Base-by-base conservation (phyloP, 2,329 filamentous ascomycete genomes). In the Xylaria sp. region DNA sequence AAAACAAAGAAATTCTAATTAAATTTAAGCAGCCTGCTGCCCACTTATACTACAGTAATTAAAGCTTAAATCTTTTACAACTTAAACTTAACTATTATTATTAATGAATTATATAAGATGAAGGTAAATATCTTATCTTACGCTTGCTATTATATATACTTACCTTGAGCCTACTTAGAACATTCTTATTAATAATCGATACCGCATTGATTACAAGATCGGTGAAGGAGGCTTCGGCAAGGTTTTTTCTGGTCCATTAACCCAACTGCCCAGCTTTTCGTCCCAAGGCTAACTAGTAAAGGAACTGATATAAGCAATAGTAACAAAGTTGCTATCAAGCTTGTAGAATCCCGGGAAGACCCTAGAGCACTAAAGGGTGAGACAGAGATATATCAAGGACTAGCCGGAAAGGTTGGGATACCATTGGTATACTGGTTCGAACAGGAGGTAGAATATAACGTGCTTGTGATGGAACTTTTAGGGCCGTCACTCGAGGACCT, bases 401-500 rank as follows among this genome's bases (percentile, higher is more conserved):
- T 71, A 16, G 57, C 69, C 13, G 59, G 69, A 9, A 44, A 55
- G n/a, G 62, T 71, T 12, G 69, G 69, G 32, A 66, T 71, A 35
- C 69, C 65, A 18, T n/a, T 8, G 21, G 64, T 70, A 40, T 63
- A 66, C 35, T 69, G 63, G 60, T 59, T 64, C 57, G 66, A 44
- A 35, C 2, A 59, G 58, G 69, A 71, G 63, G 65, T 27, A 21
- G 60, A 25, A 3, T 73, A 70, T 57, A 55, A 68, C 32, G 69
- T 71, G 54, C 71, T 74, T 21, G 69, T 73, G 6, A 47, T 72
- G 21, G 68, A 73, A 25, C 64, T 74, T 50, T 59, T 75, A 23
- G 75, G 75, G 9, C 75, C 75, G 9, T 77, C 73, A 61, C 71
- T 78, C 47, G 75, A 76, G 65, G 75, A 78, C 60, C 63, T 78